A percentile compares a stretch with the other conserved stretches of the same genome.
Conservation (phyloP, 768 basidiomycete genomes). For the Leccinum subtestaceum region DNA sequence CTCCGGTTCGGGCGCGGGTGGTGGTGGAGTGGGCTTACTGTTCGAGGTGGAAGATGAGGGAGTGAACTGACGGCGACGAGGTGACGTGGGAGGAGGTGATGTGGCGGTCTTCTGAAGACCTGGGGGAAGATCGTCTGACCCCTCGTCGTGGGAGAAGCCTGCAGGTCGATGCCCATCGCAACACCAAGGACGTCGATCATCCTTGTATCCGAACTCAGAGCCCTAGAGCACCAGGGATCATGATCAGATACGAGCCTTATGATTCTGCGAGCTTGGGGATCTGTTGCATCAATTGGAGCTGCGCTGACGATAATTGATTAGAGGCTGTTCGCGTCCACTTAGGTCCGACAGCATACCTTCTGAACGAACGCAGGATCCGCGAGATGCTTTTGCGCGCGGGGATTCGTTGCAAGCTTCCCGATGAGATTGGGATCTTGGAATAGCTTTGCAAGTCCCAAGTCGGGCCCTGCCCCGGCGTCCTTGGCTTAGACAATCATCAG, state of each 20-base stretch:
- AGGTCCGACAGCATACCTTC: slow-evolving; percentile 39
- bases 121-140: slow-evolving; percentile 75
- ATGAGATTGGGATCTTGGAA: slow-evolving; percentile 84
- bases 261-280: slow-evolving; percentile 62
- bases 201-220: slow-evolving; percentile 69
- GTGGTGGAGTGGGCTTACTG: slow-evolving; percentile 37
- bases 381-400: slow-evolving; percentile 80
- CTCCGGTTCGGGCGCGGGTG: slow-evolving; percentile 40
- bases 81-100: slow-evolving; percentile 21
- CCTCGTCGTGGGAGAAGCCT: slow-evolving; percentile 83
- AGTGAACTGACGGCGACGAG: slow-evolving; percentile 31
- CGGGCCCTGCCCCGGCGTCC: slow-evolving; percentile 40
- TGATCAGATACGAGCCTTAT: slow-evolving; percentile 34
- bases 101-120: slow-evolving; percentile 39
- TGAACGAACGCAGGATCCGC: slow-evolving; percentile 80
- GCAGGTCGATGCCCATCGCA: slow-evolving; percentile 90
- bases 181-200: slow-evolving; percentile 95
- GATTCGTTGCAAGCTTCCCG: slow-evolving; percentile 81
- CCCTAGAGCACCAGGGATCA: slow-evolving; percentile 30
- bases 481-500: slow-evolving; percentile 27
- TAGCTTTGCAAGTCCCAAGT: slow-evolving; percentile 65
- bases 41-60: slow-evolving; percentile 35
- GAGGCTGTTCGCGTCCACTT: background rate
- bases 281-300: slow-evolving; percentile 67
- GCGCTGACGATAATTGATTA: background rate